Percentiles rank a stretch among this genome's conserved stretches.
phyloP scores from a whole-genome alignment of 2,329 filamentous ascomycete genomes.

The Cucurbitaria berberidis region DNA sequence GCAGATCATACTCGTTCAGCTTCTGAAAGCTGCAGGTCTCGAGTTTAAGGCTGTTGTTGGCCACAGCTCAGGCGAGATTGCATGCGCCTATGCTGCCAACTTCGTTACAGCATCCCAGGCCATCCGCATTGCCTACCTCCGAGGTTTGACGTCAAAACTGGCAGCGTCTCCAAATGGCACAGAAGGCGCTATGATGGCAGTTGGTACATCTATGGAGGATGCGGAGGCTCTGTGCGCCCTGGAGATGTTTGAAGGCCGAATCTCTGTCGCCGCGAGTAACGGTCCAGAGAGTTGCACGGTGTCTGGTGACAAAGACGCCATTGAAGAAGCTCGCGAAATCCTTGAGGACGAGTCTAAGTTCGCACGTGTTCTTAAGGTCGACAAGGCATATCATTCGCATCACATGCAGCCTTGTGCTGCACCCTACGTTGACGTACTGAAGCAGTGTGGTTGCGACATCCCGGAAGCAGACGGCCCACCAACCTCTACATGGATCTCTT shows the following conservation, averaged over 20 bases:
- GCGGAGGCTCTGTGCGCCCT: no score
- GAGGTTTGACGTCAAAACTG: conserved; percentile 7
- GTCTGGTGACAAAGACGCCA: conserved; percentile 52
- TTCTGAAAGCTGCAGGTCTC: conserved; percentile 11
- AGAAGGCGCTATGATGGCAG: conserved; percentile 20
- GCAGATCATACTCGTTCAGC: conserved; percentile 28
- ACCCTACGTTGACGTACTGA: no score
- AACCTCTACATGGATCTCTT: no score
- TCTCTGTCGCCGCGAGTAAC: conserved; percentile 33
- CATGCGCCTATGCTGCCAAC: conserved; percentile 47
- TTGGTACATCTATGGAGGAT: conserved; percentile 2
- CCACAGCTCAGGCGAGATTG: conserved; percentile 53
- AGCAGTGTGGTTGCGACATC: no score
- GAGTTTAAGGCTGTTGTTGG: conserved; percentile 33
- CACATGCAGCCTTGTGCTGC: conserved; percentile 45
- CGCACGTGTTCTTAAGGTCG: conserved; percentile 49
- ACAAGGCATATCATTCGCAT: conserved; percentile 55
- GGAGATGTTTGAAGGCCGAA: no score
- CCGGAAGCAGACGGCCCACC: no score
- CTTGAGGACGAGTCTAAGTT: conserved; percentile 50
- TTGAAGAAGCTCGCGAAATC: conserved; percentile 38
- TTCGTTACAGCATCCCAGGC: conserved; percentile 24
- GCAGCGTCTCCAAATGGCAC: neutral
- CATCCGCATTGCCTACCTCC: conserved; percentile 22
- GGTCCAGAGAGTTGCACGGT: no score